phyloP scores from a whole-genome alignment of 1,284 basidiomycete genomes.

The Rhodofomes roseus region DNA sequence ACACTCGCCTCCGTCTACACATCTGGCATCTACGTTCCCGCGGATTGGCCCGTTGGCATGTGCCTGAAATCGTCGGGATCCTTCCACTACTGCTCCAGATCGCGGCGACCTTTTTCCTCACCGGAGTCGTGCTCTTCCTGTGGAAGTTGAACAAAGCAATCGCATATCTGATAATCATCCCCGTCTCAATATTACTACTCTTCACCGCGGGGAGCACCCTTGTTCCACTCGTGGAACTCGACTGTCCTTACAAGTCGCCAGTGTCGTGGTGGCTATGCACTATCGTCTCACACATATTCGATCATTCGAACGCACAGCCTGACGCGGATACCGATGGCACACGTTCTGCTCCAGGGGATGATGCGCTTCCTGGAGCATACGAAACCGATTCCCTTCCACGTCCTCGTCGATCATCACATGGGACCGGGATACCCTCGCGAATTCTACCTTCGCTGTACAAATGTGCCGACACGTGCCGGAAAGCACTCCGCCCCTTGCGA shows the following conservation, averaged over 20 bases:
- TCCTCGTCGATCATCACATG: no score
- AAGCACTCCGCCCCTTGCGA: no score
- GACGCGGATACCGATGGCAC: no score
- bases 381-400: no score
- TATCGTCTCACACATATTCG: no score
- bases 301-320: no score
- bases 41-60: slow-evolving; percentile 7
- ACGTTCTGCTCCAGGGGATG: no score
- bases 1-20: neutral
- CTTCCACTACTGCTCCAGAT: slow-evolving; percentile 14
- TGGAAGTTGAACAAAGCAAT: slow-evolving; percentile 2
- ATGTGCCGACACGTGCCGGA: no score
- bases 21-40: slow-evolving; percentile 8
- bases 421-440: no score
- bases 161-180: neutral
- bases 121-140: slow-evolving; percentile 11
- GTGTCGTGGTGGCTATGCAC: slow-evolving; percentile 1
- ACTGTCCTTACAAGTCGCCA: slow-evolving; percentile 4
- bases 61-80: slow-evolving; percentile 11
- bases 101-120: slow-evolving; percentile 13
- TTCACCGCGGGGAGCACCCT: neutral
- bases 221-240: neutral
- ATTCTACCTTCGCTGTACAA: no score
- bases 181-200: neutral
- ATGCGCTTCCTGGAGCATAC: no score